Conservation (phyloP, 805 yeast species). For the Spathaspora sp. region DNA sequence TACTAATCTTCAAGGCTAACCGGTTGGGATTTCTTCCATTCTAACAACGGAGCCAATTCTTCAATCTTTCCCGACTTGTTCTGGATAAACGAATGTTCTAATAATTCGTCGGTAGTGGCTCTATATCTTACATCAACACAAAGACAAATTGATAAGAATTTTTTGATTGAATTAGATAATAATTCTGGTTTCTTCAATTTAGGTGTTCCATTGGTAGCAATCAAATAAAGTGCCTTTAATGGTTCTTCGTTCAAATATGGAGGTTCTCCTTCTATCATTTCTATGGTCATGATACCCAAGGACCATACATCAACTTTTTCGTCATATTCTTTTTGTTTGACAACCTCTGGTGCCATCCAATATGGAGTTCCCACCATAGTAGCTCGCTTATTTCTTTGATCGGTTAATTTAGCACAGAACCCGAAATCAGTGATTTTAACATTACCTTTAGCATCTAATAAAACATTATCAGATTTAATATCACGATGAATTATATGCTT, state of each 20-base stretch:
- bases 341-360: slow-evolving; percentile 92
- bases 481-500: slow-evolving; percentile 83
- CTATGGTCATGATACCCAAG: slow-evolving; percentile 80
- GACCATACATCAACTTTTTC: slow-evolving; percentile 85
- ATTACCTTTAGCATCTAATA: slow-evolving; percentile 40
- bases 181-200: slow-evolving; percentile 64
- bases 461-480: slow-evolving; percentile 44
- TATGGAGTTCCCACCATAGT: slow-evolving; percentile 89
- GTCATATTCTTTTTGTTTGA: slow-evolving; percentile 73
- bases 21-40: slow-evolving; percentile 34
- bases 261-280: slow-evolving; percentile 85
- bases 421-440: slow-evolving; percentile 47
- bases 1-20: neutral
- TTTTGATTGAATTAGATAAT: slow-evolving; percentile 72
- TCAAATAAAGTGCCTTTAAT: slow-evolving; percentile 67
- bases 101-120: slow-evolving; percentile 84
- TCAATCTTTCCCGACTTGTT: slow-evolving; percentile 56
- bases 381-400: slow-evolving; percentile 67
- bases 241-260: slow-evolving; percentile 82
- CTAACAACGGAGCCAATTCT: slow-evolving; percentile 57
- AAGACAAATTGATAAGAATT: slow-evolving; percentile 83
- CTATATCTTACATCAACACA: slow-evolving; percentile 93
- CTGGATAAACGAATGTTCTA: slow-evolving; percentile 69
- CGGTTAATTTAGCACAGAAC: slow-evolving; percentile 70
- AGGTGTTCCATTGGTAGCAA: slow-evolving; percentile 81